A percentile compares a stretch with the other conserved stretches of the same genome.
Evolutionary conservation across 164 flowering plant genomes (phyloP).

Genomic region (Magnolia changhungtana): DNA sequence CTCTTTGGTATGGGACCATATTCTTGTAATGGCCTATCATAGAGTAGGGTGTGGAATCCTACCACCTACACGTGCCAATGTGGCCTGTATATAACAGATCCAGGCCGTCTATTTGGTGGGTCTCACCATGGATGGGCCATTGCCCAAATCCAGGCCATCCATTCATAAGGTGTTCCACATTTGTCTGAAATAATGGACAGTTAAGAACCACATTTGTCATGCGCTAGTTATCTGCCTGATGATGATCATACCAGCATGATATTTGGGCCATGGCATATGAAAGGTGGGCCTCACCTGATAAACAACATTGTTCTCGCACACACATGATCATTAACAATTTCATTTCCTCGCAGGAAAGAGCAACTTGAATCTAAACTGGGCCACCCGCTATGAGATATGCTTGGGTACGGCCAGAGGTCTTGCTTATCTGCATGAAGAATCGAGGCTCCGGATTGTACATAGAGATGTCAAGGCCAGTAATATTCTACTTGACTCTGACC

Average conservation of each 20-base stretch:
- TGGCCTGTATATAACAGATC: not conserved
- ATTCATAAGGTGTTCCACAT: not conserved
- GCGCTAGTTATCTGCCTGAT: not conserved
- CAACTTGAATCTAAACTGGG: constrained; percentile 9
- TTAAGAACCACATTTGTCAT: not conserved
- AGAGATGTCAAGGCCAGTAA: constrained; percentile 22
- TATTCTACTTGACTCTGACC: constrained; percentile 25
- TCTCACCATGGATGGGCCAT: not conserved
- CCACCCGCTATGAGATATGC: constrained; percentile 14
- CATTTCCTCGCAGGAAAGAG: not conserved
- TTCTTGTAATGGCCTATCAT: not conserved
- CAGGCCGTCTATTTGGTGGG: too few species aligned
- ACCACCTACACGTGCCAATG: not conserved
- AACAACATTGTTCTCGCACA: not conserved
- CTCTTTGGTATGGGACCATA: constrained; percentile 42
- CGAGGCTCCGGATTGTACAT: constrained; percentile 16
- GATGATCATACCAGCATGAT: too few species aligned
- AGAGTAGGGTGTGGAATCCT: not conserved
- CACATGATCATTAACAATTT: too few species aligned
- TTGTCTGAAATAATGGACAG: not conserved
- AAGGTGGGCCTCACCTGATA: not conserved
- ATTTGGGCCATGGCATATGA: not conserved
- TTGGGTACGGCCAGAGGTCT: constrained; percentile 21
- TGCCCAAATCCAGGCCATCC: not conserved
- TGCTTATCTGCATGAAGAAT: constrained; percentile 19